Percentiles rank a stretch among this genome's conserved stretches.
These are phyloP conservation scores for Monosporascus sp. DNA, from an alignment of 2,329 filamentous ascomycete species.

Conservation along the genomic window DNA sequence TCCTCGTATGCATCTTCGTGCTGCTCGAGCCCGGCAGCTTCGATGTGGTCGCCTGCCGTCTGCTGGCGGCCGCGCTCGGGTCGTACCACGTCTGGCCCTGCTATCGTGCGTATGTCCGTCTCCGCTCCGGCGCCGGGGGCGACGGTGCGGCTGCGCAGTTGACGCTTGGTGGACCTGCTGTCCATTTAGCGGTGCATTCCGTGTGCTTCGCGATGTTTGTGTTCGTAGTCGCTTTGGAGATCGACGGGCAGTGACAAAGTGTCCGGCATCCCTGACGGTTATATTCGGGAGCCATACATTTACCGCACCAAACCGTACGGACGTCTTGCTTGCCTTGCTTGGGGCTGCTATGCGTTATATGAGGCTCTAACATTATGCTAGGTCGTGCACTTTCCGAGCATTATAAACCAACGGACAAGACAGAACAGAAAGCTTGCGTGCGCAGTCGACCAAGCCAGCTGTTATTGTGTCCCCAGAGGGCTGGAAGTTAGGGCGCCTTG, in stretches of 20 bases:
- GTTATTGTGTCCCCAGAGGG: too few relatives aligned
- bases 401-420: too few relatives aligned
- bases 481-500: too few relatives aligned
- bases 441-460: too few relatives aligned
- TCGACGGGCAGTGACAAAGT: neutral
- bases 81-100: constrained; percentile 47
- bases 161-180: constrained; percentile 39
- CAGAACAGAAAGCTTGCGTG: too few relatives aligned
- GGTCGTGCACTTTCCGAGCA: too few relatives aligned
- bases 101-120: constrained; percentile 35
- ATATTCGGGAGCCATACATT: neutral
- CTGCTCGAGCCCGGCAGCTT: constrained; percentile 22
- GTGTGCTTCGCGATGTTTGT: constrained; percentile 33
- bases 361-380: too few relatives aligned
- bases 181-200: constrained; percentile 41
- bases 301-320: neutral
- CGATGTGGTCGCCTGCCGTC: constrained; percentile 24
- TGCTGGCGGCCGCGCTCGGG: constrained; percentile 36
- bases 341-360: neutral
- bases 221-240: constrained; percentile 2
- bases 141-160: constrained; percentile 9
- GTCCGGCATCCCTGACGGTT: neutral
- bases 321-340: neutral
- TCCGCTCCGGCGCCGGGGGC: constrained; percentile 18
- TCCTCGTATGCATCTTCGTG: constrained; percentile 37